Conservation (phyloP, 768 basidiomycete genomes). For the Lactarius sanguifluus region DNA sequence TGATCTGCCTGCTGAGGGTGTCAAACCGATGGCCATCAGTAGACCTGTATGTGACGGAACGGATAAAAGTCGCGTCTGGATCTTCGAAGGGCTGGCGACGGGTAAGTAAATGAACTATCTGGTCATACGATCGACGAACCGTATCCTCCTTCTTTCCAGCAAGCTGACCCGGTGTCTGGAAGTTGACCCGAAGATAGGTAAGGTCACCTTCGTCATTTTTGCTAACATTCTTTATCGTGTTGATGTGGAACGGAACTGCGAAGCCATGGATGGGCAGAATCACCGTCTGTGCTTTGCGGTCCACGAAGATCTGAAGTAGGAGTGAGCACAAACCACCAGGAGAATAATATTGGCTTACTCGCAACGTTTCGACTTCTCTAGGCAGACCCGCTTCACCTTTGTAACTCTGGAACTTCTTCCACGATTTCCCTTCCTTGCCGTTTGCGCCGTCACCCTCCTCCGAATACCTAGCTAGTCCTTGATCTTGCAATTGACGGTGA, state of each 20-base stretch:
- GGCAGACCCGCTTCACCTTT: slow-evolving; percentile 92
- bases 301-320: slow-evolving; percentile 73
- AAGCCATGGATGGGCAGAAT: slow-evolving; percentile 93
- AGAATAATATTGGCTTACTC: slow-evolving; percentile 50
- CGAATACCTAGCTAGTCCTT: slow-evolving; percentile 80
- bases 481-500: slow-evolving; percentile 70
- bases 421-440: slow-evolving; percentile 87
- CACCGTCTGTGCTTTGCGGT: slow-evolving; percentile 86
- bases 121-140: slow-evolving; percentile 40
- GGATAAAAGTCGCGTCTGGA: slow-evolving; percentile 93
- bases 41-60: slow-evolving; percentile 92
- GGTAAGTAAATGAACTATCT: slow-evolving; percentile 6
- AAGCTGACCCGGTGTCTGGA: slow-evolving; percentile 96
- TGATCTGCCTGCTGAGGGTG: slow-evolving; percentile 86
- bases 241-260: slow-evolving; percentile 97
- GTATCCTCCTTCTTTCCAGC: slow-evolving; percentile 99
- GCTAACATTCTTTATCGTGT: slow-evolving; percentile 96
- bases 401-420: slow-evolving; percentile 97
- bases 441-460: slow-evolving; percentile 73
- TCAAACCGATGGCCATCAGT: slow-evolving; percentile 88
- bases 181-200: slow-evolving; percentile 94
- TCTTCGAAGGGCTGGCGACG: slow-evolving; percentile 84
- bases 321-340: slow-evolving; percentile 4
- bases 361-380: slow-evolving; percentile 71
- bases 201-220: slow-evolving; percentile 97